Evolutionary conservation across 371 early-diverging fungal species (phyloP), one percentile per base, ranked within the genome.

Genomic region (Actinomucor elegans): DNA sequence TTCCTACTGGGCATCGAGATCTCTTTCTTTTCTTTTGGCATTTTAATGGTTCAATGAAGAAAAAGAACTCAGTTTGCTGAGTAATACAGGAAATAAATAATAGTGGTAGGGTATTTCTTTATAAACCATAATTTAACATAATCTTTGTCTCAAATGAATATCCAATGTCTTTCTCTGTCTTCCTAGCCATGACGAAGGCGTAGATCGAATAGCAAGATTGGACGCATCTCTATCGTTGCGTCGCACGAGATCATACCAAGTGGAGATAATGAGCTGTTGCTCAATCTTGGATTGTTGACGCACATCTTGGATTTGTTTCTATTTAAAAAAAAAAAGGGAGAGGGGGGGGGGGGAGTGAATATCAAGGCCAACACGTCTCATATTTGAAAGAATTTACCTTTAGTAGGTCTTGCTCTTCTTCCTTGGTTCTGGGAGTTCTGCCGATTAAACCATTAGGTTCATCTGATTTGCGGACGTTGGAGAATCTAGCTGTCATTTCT

Each of bases 101-200:
- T n/a, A n/a, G n/a, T n/a, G 32, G 12, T 32, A 32, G 32, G 32
- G 32, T 32, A 32, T 32, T 32, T 6, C 12, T n/a, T n/a, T 15
- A 15, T 7, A 14, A 45, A 9, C 1, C 9, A 40, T 4, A 11
- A 40, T 21, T 63, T 55, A 74, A 33, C 74, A 75, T 28, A 75
- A 43, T 32, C 74, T 80, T 36, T 82, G 77, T 53, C 81, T 78
- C 32, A 84, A 61, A 54, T 85, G 79, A 45, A 82, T 71, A 48
- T 82, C 80, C 24, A 87, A 61, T 6, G 73, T 74, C 34, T 77
- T 75, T 32, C 88, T 78, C 62, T 91, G 89, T 59, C 84, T 80
- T 24, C 84, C 88, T 18, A 91, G 71, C 91, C 91, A 91, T 15
- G 89, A 86, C 7, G 84, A 79, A 5, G 89, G 87, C 4, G 82